These are phyloP conservation scores for Ascoidea tarda DNA, from an alignment of 805 yeast genomes.

Conservation along the genomic window DNA sequence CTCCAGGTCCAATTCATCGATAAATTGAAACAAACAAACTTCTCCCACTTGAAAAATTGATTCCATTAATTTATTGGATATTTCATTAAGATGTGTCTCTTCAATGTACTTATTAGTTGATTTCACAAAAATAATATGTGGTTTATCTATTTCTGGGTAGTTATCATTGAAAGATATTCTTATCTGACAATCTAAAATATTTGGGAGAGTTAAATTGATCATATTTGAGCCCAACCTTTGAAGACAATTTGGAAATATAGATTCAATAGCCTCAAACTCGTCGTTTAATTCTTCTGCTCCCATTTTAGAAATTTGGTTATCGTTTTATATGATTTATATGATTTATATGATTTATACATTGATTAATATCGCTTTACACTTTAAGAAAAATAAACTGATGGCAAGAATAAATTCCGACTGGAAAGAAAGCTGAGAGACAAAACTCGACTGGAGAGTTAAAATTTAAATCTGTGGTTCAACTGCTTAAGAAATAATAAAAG, in stretches of 20 bases:
- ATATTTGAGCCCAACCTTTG: conserved; percentile 6
- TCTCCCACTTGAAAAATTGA: conserved; percentile 26
- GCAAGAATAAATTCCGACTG: no score
- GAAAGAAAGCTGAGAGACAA: no score
- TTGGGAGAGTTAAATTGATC: not conserved
- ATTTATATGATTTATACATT: no score
- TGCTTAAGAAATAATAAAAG: no score
- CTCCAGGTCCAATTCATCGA: conserved; percentile 45
- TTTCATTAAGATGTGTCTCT: conserved; percentile 34
- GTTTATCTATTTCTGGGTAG: conserved; percentile 53
- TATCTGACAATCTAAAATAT: not conserved
- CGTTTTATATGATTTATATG: no score
- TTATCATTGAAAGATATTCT: conserved; percentile 54
- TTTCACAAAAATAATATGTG: conserved; percentile 46
- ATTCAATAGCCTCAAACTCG: conserved; percentile 73
- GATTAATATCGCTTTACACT: no score
- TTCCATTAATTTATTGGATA: conserved; percentile 20
- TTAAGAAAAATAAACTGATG: no score
- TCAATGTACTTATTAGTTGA: conserved; percentile 25
- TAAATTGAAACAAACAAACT: conserved; percentile 71
- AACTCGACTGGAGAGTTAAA: no score
- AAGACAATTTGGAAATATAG: conserved; percentile 66
- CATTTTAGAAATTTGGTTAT: not conserved
- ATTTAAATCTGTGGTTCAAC: no score
- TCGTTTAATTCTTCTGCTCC: conserved; percentile 38